Evolutionary conservation across 495 filamentous ascomycete species (phyloP).

Genomic region (Aspergillus conjunctus): DNA sequence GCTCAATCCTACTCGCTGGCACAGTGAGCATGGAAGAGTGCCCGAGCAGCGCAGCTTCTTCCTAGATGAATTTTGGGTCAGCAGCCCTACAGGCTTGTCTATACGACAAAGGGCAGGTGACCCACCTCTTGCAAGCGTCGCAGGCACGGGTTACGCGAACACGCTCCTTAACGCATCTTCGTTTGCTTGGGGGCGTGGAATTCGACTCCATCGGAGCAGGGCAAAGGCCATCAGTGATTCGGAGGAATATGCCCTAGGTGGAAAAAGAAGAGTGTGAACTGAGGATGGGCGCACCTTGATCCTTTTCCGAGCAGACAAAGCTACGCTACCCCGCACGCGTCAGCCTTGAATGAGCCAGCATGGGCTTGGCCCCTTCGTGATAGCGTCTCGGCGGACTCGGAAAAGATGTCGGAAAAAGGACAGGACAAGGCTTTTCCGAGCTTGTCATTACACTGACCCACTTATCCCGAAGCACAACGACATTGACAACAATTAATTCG

Average conservation of each 20-base stretch:
- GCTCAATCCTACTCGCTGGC: slow-evolving; percentile 19
- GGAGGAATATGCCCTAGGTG: neutral
- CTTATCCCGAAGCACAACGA: no score
- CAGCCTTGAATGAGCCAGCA: no score
- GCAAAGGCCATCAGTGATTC: neutral
- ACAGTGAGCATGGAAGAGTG: slow-evolving; percentile 30
- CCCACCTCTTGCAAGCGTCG: slow-evolving; percentile 37
- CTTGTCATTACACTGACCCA: neutral
- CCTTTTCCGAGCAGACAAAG: neutral
- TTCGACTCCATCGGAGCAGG: slow-evolving; percentile 13
- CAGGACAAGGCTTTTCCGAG: slow-evolving; percentile 2
- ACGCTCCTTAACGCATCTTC: slow-evolving; percentile 28
- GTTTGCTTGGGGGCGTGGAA: slow-evolving; percentile 20
- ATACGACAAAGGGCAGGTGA: neutral
- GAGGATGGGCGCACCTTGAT: neutral
- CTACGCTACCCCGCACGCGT: neutral
- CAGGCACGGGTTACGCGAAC: slow-evolving; percentile 39
- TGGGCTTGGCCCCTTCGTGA: no score
- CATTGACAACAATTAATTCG: no score
- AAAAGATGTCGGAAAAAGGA: slow-evolving; percentile 10
- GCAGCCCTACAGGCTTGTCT: neutral
- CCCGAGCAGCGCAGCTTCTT: slow-evolving; percentile 39
- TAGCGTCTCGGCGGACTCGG: slow-evolving; percentile 4
- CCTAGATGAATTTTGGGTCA: slow-evolving; percentile 12
- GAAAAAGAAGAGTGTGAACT: neutral